Base-by-base conservation (phyloP, 2,329 filamentous ascomycete genomes). In the Talaromyces sp. region DNA sequence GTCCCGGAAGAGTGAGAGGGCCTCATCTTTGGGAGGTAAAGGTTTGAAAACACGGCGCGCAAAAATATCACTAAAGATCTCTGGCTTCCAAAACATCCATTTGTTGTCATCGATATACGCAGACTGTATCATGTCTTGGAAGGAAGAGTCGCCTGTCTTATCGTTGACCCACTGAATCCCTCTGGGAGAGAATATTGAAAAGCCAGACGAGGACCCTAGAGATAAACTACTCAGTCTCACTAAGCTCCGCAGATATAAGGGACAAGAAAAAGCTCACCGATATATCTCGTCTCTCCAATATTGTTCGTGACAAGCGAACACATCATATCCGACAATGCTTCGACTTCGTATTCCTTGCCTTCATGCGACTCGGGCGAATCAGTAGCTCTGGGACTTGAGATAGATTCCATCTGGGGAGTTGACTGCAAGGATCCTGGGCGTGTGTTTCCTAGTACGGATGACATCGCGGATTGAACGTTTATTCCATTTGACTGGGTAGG, bases 131-230 rank as follows among this genome's bases (percentile, higher is more conserved):
- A 97, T 98, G 60, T 90, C 85, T 73, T 96, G 90, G 76, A 99
- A 99, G 0, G 92, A 96, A 24, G 83, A 86, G 71, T 99, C 95
- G n/a, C 95, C 95, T 2, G 93, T 98, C 80, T 96, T 97, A 67
- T 95, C 88, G 69, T 97, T 98, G 58, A 99, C 93, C 95, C 95
- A 99, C 74, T 96, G 89, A 58, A 99, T 96, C 51, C 95, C 95
- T 73, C 96, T 96, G 14, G 93, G 95, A 0, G 93, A 98, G 79
- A 99, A 98, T 68, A 99, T 99, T 58, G 93, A 98, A 76, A 98
- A 98, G 3, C 95, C 95, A 2, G 95, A 99, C 0, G 93, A 98
- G 0, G 93, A 97, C 27, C 93, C 91, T 95, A 62, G 50, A 35
- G 31, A 59, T 50, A 19, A n/a, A n/a, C 14, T 43, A 57, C 43